Evolutionary conservation across 2,329 filamentous ascomycete species (phyloP).

Genomic region (Didymella lethalis): DNA sequence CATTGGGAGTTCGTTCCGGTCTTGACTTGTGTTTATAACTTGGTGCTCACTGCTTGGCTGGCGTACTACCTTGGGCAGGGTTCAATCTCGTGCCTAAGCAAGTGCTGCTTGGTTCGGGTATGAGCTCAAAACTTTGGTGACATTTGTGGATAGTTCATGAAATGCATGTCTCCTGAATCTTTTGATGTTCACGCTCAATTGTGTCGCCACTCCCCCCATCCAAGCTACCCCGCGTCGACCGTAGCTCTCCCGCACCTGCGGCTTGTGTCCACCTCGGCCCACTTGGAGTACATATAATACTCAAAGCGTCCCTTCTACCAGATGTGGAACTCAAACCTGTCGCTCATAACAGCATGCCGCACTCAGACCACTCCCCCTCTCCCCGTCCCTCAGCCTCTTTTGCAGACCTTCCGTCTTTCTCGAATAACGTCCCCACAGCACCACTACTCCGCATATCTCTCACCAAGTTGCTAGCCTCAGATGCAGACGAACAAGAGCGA

Average conservation of each 20-base stretch:
- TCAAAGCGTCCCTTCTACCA: background rate
- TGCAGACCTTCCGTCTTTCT: conserved; percentile 52
- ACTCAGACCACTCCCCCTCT: conserved; percentile 31
- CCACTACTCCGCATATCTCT: conserved; percentile 54
- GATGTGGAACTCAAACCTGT: background rate
- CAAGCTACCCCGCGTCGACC: conserved; percentile 32
- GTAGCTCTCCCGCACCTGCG: conserved; percentile 17
- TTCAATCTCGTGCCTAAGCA: conserved; percentile 24
- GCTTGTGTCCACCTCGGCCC: conserved; percentile 12
- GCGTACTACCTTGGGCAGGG: conserved; percentile 30
- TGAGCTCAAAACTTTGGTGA: conserved; percentile 41
- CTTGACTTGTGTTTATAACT: conserved; percentile 52
- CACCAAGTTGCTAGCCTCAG: conserved; percentile 47
- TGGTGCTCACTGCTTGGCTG: conserved; percentile 39
- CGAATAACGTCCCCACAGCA: conserved; percentile 51
- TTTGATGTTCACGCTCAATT: background rate
- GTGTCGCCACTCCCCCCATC: conserved; percentile 4
- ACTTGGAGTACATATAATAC: background rate
- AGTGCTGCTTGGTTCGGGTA: conserved; percentile 34
- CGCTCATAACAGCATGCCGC: conserved; percentile 27
- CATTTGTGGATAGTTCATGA: conserved; percentile 52
- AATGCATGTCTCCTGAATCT: conserved; percentile 32
- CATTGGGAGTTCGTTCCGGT: conserved; percentile 46
- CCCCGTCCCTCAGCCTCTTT: conserved; percentile 29
- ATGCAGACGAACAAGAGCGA: conserved; percentile 47